Base-by-base conservation (phyloP, 1,284 basidiomycete genomes). In the Microbotryum intermedium region DNA sequence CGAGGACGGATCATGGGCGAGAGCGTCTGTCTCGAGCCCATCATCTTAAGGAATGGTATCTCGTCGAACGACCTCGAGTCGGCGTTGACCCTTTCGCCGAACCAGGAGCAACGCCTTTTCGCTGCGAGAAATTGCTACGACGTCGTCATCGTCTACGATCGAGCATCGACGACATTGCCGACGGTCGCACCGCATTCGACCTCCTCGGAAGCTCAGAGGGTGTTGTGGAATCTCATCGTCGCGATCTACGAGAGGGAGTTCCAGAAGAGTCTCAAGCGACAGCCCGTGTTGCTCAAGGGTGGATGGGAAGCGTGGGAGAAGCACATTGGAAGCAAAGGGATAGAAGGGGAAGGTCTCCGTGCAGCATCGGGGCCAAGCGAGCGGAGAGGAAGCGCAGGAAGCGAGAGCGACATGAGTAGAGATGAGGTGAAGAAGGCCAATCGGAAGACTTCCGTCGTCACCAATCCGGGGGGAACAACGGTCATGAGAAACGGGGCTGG, bases 111-210 rank as follows among this genome's bases (percentile, higher is more conserved):
- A 46, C 78, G 79, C 1, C 77, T 87, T 21, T 97, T 97, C 74
- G 75, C 78, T 28, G 85, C 87, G 59, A 85, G 94, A 29, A 82
- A 90, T 71, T 85, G 85, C 69, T 95, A 88, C 74, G 92, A 97
- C 68, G 76, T 95, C 18, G 83, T 97, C n/a, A 88, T 88, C 11
- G 77, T 97, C 3, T 92, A 91, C 74, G 93, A 98, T 74, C 75
- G 82, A 49, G 76, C 79, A 6, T 91, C 90, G 2, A 79, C 79
- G 29, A 75, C 76, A 2, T 82, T 87, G 67, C 77, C 50, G 5
- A 58, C 23, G 13, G 49, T 58, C 5, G 53, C 46, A 6, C 68
- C 60, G 6, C 51, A 54, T 0, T 53, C 57, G 39, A 67, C 52
- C 28, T 55, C 58, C 1, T 62, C 61, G 13, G 54, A 57, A 0